phyloP scores from a whole-genome alignment of 1,284 basidiomycete genomes.

The Tilletia walkeri region DNA sequence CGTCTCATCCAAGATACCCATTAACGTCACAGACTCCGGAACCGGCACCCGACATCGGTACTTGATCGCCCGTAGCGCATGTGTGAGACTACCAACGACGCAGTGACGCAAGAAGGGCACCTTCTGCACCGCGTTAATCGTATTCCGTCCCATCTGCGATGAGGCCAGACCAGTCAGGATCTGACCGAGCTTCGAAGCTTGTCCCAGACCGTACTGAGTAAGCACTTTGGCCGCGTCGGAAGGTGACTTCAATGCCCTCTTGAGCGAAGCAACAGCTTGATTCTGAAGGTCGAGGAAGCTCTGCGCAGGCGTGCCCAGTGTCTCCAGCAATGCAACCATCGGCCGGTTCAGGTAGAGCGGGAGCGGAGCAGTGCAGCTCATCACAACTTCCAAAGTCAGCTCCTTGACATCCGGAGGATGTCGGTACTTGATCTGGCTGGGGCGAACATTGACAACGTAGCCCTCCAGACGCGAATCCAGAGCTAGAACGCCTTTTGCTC shows the following conservation, averaged over 20 bases:
- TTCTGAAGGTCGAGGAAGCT: slow-evolving; percentile 66
- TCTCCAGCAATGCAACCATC: slow-evolving; percentile 69
- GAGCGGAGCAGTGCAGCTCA: slow-evolving; percentile 64
- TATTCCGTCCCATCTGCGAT: slow-evolving; percentile 62
- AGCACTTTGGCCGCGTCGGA: slow-evolving; percentile 61
- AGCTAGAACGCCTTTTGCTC: slow-evolving; percentile 72
- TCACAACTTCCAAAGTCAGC: slow-evolving; percentile 69
- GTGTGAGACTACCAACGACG: slow-evolving; percentile 63
- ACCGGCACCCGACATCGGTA: slow-evolving; percentile 67
- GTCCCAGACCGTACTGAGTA: slow-evolving; percentile 62
- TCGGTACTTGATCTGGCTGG: slow-evolving; percentile 72
- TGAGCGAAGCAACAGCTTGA: slow-evolving; percentile 59
- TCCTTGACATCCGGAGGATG: slow-evolving; percentile 58
- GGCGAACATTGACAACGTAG: slow-evolving; percentile 65
- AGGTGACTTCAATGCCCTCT: slow-evolving; percentile 64
- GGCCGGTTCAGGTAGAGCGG: slow-evolving; percentile 58
- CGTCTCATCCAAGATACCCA: slow-evolving; percentile 66
- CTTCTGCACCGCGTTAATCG: slow-evolving; percentile 57
- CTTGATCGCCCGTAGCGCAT: slow-evolving; percentile 70
- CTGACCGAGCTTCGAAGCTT: slow-evolving; percentile 60
- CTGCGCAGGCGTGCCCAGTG: slow-evolving; percentile 63
- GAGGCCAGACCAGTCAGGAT: slow-evolving; percentile 61
- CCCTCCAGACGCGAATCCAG: slow-evolving; percentile 63
- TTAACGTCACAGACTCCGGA: slow-evolving; percentile 67
- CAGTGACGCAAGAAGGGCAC: slow-evolving; percentile 65